phyloP scores from a whole-genome alignment of 2,329 filamentous ascomycete genomes.

The Alternaria alternata region DNA sequence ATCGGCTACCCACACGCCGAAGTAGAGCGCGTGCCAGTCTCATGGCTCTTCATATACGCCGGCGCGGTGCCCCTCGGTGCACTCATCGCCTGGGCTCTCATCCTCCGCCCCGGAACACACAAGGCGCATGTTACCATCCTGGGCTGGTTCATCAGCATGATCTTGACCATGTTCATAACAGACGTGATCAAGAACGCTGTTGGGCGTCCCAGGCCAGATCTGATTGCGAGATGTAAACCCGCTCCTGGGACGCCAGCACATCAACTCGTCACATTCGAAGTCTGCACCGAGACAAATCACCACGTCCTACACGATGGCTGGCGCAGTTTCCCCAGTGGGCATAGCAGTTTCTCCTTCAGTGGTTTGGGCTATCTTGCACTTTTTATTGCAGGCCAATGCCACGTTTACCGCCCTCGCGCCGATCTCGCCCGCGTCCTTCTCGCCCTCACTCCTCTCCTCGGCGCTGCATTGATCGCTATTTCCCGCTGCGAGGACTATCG shows the following conservation, averaged over 20 bases:
- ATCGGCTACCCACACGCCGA: conserved; percentile 89
- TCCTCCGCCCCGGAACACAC: conserved; percentile 70
- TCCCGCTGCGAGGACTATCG: conserved; percentile 70
- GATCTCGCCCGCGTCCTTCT: conserved; percentile 65
- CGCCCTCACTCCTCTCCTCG: conserved; percentile 63
- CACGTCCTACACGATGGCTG: conserved; percentile 82
- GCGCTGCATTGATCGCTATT: conserved; percentile 67
- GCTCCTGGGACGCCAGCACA: conserved; percentile 63
- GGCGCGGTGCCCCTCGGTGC: conserved; percentile 73
- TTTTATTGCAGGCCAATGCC: conserved; percentile 73
- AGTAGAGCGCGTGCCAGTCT: conserved; percentile 80
- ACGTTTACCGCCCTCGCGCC: conserved; percentile 65
- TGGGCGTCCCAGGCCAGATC: conserved; percentile 82
- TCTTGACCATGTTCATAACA: conserved; percentile 83
- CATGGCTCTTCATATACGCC: conserved; percentile 81
- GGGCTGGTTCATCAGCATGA: conserved; percentile 75
- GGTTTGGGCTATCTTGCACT: conserved; percentile 78
- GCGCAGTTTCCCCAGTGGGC: conserved; percentile 83
- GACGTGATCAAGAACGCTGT: conserved; percentile 88
- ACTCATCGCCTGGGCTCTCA: conserved; percentile 71
- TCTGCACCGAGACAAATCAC: conserved; percentile 76
- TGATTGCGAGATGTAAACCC: conserved; percentile 88
- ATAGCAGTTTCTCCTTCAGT: conserved; percentile 80
- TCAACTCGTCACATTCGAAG: conserved; percentile 66
- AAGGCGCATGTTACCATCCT: conserved; percentile 88